A percentile compares a stretch with the other conserved stretches of the same genome.
Evolutionary conservation across 2,329 filamentous ascomycete species (phyloP).

Genomic region (Colletotrichum nymphaeae): DNA sequence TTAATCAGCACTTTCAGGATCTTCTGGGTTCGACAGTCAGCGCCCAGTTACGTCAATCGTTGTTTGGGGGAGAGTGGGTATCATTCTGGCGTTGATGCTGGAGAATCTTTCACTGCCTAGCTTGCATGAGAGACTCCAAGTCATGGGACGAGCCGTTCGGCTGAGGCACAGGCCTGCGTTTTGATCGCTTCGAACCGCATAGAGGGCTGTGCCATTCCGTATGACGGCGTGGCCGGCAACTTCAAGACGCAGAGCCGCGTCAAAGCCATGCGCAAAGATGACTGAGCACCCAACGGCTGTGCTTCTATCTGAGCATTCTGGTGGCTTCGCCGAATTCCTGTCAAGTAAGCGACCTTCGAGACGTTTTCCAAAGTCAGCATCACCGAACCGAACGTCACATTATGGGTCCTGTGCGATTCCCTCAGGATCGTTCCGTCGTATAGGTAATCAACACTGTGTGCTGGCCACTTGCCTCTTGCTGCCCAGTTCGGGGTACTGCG

Average conservation of each 20-base stretch:
- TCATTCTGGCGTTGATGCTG: background rate
- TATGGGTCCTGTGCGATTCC: background rate
- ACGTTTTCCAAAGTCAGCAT: background rate
- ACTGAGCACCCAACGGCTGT: conserved; percentile 22
- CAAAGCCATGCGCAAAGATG: conserved; percentile 7
- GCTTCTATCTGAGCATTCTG: background rate
- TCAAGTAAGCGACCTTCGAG: background rate
- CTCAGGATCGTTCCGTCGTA: background rate
- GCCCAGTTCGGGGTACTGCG: background rate
- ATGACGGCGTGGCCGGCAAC: background rate
- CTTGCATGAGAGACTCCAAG: background rate
- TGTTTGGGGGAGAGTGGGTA: no score
- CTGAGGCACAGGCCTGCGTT: conserved; percentile 5
- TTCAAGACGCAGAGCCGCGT: background rate
- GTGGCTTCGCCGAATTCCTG: background rate
- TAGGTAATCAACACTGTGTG: background rate
- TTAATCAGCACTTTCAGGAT: conserved; percentile 5
- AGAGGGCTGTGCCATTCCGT: conserved; percentile 20
- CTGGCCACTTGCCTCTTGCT: background rate
- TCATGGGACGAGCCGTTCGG: conserved; percentile 30
- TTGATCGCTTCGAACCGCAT: conserved; percentile 12
- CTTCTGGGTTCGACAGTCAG: background rate
- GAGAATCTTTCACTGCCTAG: background rate
- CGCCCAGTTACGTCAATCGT: conserved; percentile 4
- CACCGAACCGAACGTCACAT: background rate